phyloP scores from a whole-genome alignment of 306 rosid genomes.

The Prunus mira region DNA sequence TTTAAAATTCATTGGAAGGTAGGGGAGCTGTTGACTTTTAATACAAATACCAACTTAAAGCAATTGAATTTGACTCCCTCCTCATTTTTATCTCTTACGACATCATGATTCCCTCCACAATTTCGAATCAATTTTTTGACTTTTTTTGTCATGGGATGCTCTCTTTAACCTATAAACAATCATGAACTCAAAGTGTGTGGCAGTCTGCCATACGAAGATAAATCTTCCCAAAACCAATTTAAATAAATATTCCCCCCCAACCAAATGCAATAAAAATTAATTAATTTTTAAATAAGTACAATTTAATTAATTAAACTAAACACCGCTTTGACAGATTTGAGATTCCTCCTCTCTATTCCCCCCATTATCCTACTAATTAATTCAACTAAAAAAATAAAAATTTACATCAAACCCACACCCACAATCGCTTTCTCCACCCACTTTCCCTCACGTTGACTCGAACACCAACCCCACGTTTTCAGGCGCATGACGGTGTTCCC shows the following conservation, averaged over 20 bases:
- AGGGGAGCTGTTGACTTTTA: neutral
- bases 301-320: neutral
- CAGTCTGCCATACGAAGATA: neutral
- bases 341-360: neutral
- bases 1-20: neutral
- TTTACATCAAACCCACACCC: neutral
- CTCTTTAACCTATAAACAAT: neutral
- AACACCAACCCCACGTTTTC: conserved; percentile 55
- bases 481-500: conserved; percentile 77
- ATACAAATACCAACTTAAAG: neutral
- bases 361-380: neutral
- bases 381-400: neutral
- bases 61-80: neutral
- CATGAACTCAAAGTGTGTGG: neutral
- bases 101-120: neutral
- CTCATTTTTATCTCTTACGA: neutral
- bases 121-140: neutral
- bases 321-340: neutral
- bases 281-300: neutral
- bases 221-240: too few relatives aligned
- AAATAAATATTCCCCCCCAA: neutral
- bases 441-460: conserved; percentile 43
- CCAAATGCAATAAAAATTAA: neutral
- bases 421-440: neutral
- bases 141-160: neutral